Evolutionary conservation across 139 green algal genomes (phyloP), one percentile per base, ranked within the genome.

Genomic region (Raphidocelis subcapitata): DNA sequence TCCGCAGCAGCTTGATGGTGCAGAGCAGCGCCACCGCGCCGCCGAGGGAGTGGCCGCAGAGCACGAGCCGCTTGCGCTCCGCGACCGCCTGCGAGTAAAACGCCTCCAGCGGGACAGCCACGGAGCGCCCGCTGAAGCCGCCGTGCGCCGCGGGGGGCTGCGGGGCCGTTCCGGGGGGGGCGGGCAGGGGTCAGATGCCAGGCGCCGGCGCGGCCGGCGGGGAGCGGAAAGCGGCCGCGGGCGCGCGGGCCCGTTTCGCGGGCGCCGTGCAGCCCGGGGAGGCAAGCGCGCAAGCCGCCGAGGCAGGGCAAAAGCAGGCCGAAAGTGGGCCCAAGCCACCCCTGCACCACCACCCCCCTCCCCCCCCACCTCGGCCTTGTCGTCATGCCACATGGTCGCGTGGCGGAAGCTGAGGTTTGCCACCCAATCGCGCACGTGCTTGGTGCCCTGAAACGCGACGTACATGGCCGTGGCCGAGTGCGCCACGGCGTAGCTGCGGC

Each of bases 381-480:
- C 41, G 41, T 49, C 41, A 8, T 8, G 8, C 31, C 62, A 37
- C 14, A 66, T n/a, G 3, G 47, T 49, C 4, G 28, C 61, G 47
- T 77, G 70, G 31, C 68, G 59, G 61, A 77, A 63, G 23, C 36
- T 47, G 12, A 77, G 49, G 61, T 77, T 77, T 41, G 70, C 70
- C 29, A 77, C n/a, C 70, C 70, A 77, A 24, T 77, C 70, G 28
- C 32, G 54, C 21, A 44, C 28, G 8, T 37, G 28, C 61, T 68
- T 77, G 29, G 70, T 77, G 31, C 70, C 70, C 26, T 77, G 70
- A 35, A 77, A 77, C 0, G 60, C 60, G 4, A 77, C 70, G 26
- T 70, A 77, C 26, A 77, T 64, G 5, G 70, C 70, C 28, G n/a
- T 21, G 12, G 67, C 46, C 3, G 70, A 65, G 24, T 77, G 59